Conservation (phyloP, 306 rosid species). For the Coriaria nepalensis region DNA sequence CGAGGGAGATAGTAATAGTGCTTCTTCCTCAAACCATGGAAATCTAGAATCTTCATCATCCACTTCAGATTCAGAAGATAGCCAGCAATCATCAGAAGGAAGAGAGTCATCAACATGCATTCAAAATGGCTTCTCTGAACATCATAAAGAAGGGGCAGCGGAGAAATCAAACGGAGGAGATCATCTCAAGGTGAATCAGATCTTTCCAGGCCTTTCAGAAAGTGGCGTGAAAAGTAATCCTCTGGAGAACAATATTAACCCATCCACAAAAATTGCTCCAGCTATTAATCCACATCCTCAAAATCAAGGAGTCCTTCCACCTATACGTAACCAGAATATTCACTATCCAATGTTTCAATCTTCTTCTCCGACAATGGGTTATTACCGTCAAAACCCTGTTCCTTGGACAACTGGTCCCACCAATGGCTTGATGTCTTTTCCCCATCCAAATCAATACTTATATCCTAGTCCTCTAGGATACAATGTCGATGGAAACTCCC, state of each 20-base stretch:
- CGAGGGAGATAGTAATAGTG: constrained; percentile 76
- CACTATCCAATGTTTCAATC: constrained; percentile 65
- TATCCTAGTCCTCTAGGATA: constrained; percentile 74
- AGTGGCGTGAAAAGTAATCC: constrained; percentile 30
- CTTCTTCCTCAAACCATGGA: constrained; percentile 56
- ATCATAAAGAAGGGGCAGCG: constrained; percentile 31
- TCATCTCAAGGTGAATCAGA: constrained; percentile 18
- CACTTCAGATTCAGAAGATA: constrained; percentile 86
- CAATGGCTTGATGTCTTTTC: constrained; percentile 54
- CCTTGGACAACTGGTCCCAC: constrained; percentile 70
- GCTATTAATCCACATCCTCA: constrained; percentile 47
- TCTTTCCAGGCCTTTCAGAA: constrained; percentile 16
- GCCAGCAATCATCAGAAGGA: constrained; percentile 56
- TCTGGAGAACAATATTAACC: constrained; percentile 22
- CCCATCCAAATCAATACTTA: constrained; percentile 56
- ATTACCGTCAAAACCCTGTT: constrained; percentile 74
- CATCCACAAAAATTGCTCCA: constrained; percentile 29
- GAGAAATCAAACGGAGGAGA: constrained; percentile 30
- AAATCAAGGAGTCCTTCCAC: constrained; percentile 45
- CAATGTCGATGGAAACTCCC: constrained; percentile 65
- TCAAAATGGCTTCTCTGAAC: constrained; percentile 40
- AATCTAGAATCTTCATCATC: constrained; percentile 60
- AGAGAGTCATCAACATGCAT: constrained; percentile 31
- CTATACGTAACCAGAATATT: constrained; percentile 40
- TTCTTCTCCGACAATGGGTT: constrained; percentile 62